Evolutionary conservation across 257 asterid genomes (phyloP).

Genomic region (Solanum paucissectum): DNA sequence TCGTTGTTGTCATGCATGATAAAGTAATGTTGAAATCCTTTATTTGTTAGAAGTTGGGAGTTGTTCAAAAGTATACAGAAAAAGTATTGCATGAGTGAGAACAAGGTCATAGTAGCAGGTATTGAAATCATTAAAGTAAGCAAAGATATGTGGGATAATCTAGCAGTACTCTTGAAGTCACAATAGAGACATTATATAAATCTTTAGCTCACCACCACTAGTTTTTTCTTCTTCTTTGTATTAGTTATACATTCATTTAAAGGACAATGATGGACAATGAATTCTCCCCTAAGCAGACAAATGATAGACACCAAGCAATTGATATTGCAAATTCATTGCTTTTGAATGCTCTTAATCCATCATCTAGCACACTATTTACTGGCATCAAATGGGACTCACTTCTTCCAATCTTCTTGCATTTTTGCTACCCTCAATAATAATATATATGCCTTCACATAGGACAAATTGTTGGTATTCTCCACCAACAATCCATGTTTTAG

Average conservation of each 20-base stretch:
- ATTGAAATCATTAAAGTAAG: slow-evolving; percentile 9
- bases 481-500: neutral
- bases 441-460: neutral
- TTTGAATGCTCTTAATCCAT: neutral
- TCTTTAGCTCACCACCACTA: neutral
- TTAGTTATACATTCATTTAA: neutral
- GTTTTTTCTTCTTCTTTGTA: neutral
- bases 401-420: neutral
- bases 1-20: neutral
- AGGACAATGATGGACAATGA: slow-evolving; percentile 7
- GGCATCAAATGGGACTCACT: neutral
- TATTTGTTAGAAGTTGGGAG: neutral
- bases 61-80: neutral
- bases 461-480: neutral
- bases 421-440: neutral
- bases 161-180: neutral
- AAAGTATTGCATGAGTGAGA: neutral
- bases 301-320: neutral
- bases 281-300: slow-evolving; percentile 11
- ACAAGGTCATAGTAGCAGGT: slow-evolving; percentile 15
- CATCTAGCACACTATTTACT: neutral
- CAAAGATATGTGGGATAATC: neutral
- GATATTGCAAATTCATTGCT: neutral
- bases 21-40: neutral
- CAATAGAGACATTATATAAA: neutral